Base-by-base conservation (phyloP, 2,329 filamentous ascomycete genomes). In the Blastomyces emzantsi region DNA sequence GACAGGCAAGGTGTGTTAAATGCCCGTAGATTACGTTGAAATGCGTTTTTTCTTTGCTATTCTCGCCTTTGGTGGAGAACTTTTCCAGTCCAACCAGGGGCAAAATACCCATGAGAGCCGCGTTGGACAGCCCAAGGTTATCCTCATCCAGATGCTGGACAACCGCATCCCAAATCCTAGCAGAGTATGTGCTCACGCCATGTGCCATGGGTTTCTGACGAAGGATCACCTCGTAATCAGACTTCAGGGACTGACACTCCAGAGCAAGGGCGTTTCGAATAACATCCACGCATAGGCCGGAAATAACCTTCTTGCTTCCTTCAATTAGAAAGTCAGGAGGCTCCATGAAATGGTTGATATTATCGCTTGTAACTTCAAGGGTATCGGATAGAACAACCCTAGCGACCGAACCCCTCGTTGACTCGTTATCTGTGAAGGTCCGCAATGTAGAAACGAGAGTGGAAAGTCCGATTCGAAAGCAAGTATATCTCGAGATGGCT, bases 161-260 rank as follows among this genome's bases (percentile, higher is more conserved):
- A 57, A 92, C 88, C 1, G 85, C 82, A 66, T 90, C 88, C 88
- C 92, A 97, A 52, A 96, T 85, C 19, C 85, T 82, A 19, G 87
- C 81, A 0, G 90, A 93, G 63, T 90, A 84, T 22, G 87, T 85
- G 67, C 85, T 85, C 52, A 89, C 74, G 64, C 89, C 84, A 68
- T 87, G 83, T 60, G 88, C 88, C 25, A 91, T 82, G 54, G 83
- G 79, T 54, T 82, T 81, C 25, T 82, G 81, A 9, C 81, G 79
- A 25, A 84, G 80, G 62, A 96, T 83, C 6, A 86, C 82, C 63
- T 84, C 82, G 70, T 85, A 88, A 72, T 92, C 89, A 61, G 85
- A 83, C 59, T 82, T 83, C 4, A 91, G 80, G 39, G 87, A 87
- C 66, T 87, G 85, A 60, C 88, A 87, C 73, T 93, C 90, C 5